Percentiles rank a stretch among this genome's conserved stretches.
Evolutionary conservation across 306 rosid species (phyloP).

Genomic region (Lathyrus tuberosus): DNA sequence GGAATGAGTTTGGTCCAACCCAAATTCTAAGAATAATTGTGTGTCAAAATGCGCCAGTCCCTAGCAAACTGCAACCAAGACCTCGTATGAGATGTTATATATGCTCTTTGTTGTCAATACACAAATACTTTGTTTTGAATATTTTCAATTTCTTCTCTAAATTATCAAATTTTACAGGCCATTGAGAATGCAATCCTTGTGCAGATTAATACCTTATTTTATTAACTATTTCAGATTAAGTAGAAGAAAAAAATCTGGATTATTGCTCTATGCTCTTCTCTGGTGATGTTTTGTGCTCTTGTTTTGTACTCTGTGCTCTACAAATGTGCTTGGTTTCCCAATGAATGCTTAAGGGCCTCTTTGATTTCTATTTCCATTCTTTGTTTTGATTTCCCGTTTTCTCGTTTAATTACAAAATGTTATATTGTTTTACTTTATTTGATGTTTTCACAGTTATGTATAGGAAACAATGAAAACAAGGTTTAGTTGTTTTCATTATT

Average conservation of each 20-base stretch:
- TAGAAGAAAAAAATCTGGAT: conserved; percentile 2
- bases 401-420: not conserved
- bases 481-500: not conserved
- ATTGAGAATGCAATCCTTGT: conserved; percentile 3
- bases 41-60: conserved; percentile 23
- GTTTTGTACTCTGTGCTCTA: conserved; percentile 21
- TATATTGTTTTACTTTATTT: not conserved
- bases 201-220: conserved; percentile 17
- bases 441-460: not conserved
- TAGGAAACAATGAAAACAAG: not conserved
- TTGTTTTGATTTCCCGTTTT: not conserved
- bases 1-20: no score
- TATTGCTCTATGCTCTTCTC: conserved; percentile 24
- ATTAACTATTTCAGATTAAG: conserved; percentile 6
- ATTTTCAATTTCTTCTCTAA: conserved; percentile 4
- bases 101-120: conserved; percentile 26
- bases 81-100: conserved; percentile 11
- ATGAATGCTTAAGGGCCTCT: not conserved
- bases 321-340: conserved; percentile 29
- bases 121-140: conserved; percentile 28
- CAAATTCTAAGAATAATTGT: not conserved
- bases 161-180: conserved; percentile 25
- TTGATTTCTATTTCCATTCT: conserved; percentile 15
- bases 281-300: conserved; percentile 23
- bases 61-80: conserved; percentile 7